Base-by-base conservation (phyloP, 208 protist genomes). In the Wallacemonas rigidus region DNA sequence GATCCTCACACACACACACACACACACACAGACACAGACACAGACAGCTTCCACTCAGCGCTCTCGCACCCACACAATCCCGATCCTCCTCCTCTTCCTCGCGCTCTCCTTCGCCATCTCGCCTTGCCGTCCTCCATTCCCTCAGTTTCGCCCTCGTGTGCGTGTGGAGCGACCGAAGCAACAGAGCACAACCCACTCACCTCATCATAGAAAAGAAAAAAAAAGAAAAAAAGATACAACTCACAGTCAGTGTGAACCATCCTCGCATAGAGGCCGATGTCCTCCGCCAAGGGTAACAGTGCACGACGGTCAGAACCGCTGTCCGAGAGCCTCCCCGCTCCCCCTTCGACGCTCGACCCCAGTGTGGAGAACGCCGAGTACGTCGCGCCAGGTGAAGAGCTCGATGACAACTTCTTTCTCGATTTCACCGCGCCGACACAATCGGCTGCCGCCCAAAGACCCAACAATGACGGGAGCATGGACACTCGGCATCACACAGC, bases 341-440 rank as follows among this genome's bases (percentile, higher is more conserved):
- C 15, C 4, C 60, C 60, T 5, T 48, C 60, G 14, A 65, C 60
- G 41, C 60, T 65, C 38, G 60, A 65, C 17, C 60, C 60, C 38
- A 65, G 60, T 17, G 60, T 65, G 40, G 60, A 65, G 40, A 48
- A 65, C 40, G 60, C 5, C 38, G 60, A 65, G 26, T 65, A 65
- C 40, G 17, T 62, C 14, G 50, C 35, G 4, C 71, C 71, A 4
- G 75, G 35, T 14, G 70, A 72, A 57, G 78, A 76, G 58, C 51
- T 83, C 14, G 9, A 40, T 38, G 78, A 83, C 39, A 71, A 83
- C 65, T 79, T 83, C 55, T 83, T 83, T 36, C 58, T 60, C 43
- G 36, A 58, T 53, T 76, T 72, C 62, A 68, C 73, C 40, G 60
- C 60, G 38, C 60, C 60, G 14, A 51, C 60, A 4, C 7, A 12